Base-by-base conservation (phyloP, 768 basidiomycete species). In the Xanthoconium purpureum region DNA sequence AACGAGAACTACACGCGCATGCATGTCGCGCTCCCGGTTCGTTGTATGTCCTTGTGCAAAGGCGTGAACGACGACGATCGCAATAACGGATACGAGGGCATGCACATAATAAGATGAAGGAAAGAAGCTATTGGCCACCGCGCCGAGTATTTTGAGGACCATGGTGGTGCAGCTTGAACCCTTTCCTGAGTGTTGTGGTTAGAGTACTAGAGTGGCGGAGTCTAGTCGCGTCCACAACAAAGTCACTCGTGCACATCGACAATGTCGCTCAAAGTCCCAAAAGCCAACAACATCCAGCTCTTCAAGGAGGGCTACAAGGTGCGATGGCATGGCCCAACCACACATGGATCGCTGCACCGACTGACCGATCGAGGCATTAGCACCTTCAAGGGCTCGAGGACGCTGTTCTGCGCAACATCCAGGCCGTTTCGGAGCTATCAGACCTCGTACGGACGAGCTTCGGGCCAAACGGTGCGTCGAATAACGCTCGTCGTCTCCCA, bases 291-390 rank as follows among this genome's bases (percentile, higher is more conserved):
- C 60, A 69, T 94, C 40, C 93, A 94, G 73, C 84, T 99, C 39
- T 98, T 99, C 82, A 98, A 98, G 73, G 92, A 97, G 33, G 96
- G 96, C 28, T 94, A 93, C 83, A 97, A 96, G 81, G 94, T 90
- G 59, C 20, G 57, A 51, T n/a, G 29, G 11, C 36, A 3, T 13
- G 14, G 30, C 5, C 4, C n/a, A n/a, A n/a, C 5, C 14, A 5
- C 38, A 33, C 48, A 11, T 32, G 24, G 57, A 67, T 65, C 59
- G 32, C n/a, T n/a, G n/a, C n/a, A n/a, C n/a, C n/a, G 20, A 37
- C 44, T 52, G 5, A 57, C 55, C 47, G 57, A 63, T 59, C 53
- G 20, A 37, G 30, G 20, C 0, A 24, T 14, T 70, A 86, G 87
- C 85, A 93, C 68, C 75, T 93, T 37, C 83, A 87, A 74, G 96